Evolutionary conservation across 148 eudicot genomes (phyloP).

Genomic region (Silene conica): DNA sequence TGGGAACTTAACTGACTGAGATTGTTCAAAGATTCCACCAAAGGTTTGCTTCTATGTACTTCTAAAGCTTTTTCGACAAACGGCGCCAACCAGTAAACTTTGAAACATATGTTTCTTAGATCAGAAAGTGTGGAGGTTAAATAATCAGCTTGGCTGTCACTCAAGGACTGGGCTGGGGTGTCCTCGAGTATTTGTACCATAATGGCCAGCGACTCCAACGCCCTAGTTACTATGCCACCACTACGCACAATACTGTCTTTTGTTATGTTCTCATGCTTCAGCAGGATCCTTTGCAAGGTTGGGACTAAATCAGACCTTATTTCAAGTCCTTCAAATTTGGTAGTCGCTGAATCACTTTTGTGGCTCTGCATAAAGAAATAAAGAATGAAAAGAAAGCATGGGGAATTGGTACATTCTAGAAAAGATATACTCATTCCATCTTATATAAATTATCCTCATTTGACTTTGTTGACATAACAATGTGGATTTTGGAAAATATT

Average conservation of each 20-base stretch:
- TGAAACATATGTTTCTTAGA: slow-evolving; percentile 7
- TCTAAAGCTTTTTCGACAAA: slow-evolving; percentile 5
- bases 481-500: too few species aligned
- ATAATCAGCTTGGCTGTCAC: slow-evolving; percentile 11
- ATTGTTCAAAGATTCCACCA: not conserved
- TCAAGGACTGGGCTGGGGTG: slow-evolving; percentile 12
- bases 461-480: too few species aligned
- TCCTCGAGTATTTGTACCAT: slow-evolving; percentile 1
- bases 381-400: not conserved
- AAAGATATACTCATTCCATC: too few species aligned
- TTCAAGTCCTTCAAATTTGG: slow-evolving; percentile 10
- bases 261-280: slow-evolving; percentile 15
- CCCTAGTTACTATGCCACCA: not conserved
- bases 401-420: too few species aligned
- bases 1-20: not conserved
- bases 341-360: not conserved
- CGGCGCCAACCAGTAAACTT: slow-evolving; percentile 15
- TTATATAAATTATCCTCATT: too few species aligned
- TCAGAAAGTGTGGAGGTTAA: slow-evolving; percentile 5
- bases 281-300: slow-evolving; percentile 19
- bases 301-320: slow-evolving; percentile 7
- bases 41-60: slow-evolving; percentile 4
- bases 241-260: not conserved
- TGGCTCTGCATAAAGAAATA: not conserved
- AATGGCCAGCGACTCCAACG: slow-evolving; percentile 15